A percentile compares a stretch with the other conserved stretches of the same genome.
These are phyloP conservation scores for Podospora bellae-mahoneyi DNA, from an alignment of 495 filamentous ascomycete genomes.

Conservation along the genomic window DNA sequence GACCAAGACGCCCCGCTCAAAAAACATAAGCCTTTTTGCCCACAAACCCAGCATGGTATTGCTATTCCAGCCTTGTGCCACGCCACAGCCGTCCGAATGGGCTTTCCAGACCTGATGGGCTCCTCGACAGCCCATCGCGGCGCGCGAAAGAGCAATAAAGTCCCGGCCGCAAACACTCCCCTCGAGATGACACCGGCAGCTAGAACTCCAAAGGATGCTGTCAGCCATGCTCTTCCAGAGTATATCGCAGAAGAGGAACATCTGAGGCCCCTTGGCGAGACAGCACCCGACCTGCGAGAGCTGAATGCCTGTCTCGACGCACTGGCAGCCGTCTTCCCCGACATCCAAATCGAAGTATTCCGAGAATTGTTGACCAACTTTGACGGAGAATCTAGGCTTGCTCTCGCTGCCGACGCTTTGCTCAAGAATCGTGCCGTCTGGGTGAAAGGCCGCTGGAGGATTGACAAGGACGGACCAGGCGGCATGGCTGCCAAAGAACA, in stretches of 20 bases:
- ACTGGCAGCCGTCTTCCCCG: slow-evolving; percentile 77
- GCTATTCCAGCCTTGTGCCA: neutral
- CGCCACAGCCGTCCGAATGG: slow-evolving; percentile 26
- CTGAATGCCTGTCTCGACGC: slow-evolving; percentile 71
- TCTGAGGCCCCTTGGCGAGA: slow-evolving; percentile 37
- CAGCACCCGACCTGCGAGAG: slow-evolving; percentile 60
- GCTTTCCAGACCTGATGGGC: slow-evolving; percentile 26
- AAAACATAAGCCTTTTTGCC: neutral
- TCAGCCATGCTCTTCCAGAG: slow-evolving; percentile 23
- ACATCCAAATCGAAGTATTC: slow-evolving; percentile 87
- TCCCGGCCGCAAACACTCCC: slow-evolving; percentile 10
- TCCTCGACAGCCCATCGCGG: slow-evolving; percentile 19
- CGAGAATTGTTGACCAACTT: slow-evolving; percentile 81
- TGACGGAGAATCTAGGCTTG: slow-evolving; percentile 75
- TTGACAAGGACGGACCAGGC: slow-evolving; percentile 32
- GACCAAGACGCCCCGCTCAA: neutral
- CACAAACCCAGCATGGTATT: slow-evolving; percentile 4
- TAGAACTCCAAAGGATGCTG: slow-evolving; percentile 1
- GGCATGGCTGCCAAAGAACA: neutral
- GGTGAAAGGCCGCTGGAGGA: slow-evolving; percentile 70
- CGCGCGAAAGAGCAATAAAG: slow-evolving; percentile 18
- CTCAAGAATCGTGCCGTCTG: slow-evolving; percentile 71
- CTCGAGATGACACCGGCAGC: slow-evolving; percentile 8
- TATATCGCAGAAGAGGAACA: slow-evolving; percentile 49
- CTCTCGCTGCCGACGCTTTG: slow-evolving; percentile 80